phyloP scores from a whole-genome alignment of 2,329 filamentous ascomycete species.

The Lachnellula suecica region DNA sequence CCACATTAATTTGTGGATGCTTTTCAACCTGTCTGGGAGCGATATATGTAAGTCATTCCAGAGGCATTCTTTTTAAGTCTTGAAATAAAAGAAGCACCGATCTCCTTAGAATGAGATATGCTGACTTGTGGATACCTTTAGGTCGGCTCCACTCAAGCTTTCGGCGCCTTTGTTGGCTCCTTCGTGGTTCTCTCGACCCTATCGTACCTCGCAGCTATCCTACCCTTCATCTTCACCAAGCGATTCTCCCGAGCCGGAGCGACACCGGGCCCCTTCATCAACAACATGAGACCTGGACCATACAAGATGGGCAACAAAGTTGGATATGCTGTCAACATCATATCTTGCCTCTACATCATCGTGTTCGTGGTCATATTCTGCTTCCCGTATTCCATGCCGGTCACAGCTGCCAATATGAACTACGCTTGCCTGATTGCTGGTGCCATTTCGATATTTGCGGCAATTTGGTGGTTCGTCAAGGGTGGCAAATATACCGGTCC shows the following conservation, averaged over 20 bases:
- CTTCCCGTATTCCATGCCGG: slow-evolving; percentile 51
- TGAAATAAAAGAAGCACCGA: no score
- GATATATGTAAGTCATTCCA: slow-evolving; percentile 36
- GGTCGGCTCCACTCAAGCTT: slow-evolving; percentile 64
- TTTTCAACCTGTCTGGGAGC: slow-evolving; percentile 56
- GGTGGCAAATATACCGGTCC: slow-evolving; percentile 27
- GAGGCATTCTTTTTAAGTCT: no score
- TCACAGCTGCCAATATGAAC: slow-evolving; percentile 50
- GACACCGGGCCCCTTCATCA: slow-evolving; percentile 14
- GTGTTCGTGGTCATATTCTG: slow-evolving; percentile 64
- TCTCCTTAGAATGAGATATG: background rate
- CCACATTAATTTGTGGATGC: slow-evolving; percentile 49
- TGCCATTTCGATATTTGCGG: slow-evolving; percentile 39
- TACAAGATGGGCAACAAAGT: slow-evolving; percentile 52
- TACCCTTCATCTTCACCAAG: slow-evolving; percentile 52
- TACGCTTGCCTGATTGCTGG: slow-evolving; percentile 47
- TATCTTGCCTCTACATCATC: slow-evolving; percentile 56
- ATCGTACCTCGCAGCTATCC: slow-evolving; percentile 63
- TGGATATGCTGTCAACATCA: slow-evolving; percentile 50
- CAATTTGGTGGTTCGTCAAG: slow-evolving; percentile 41
- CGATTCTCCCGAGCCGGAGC: slow-evolving; percentile 27
- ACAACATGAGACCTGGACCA: slow-evolving; percentile 51
- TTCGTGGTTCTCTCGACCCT: slow-evolving; percentile 54
- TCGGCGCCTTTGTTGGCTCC: slow-evolving; percentile 63
- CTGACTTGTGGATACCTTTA: slow-evolving; percentile 37